Evolutionary conservation across 192 early-diverging fungal genomes (phyloP), one percentile per base, ranked within the genome.

Genomic region (Podila epicladia): DNA sequence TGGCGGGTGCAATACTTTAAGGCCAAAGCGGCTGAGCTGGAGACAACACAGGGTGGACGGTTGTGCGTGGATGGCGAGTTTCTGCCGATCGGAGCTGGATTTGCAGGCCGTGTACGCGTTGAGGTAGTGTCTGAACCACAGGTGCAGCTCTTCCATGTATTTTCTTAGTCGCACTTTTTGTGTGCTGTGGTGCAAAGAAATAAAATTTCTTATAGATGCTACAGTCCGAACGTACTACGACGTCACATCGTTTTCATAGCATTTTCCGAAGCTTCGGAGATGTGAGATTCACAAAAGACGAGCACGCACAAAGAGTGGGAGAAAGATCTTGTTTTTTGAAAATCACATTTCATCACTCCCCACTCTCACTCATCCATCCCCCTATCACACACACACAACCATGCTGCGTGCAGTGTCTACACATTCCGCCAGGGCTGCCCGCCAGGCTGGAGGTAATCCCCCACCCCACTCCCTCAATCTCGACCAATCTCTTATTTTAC

Each of bases 11-110:
- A 86, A 11, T 88, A 88, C 35, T 85, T 73, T 70, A 88, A 88
- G 48, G 64, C 77, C 1, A 75, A 75, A 9, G 77, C 58, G 3
- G 51, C 85, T 1, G 51, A 83, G 32, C 55, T 88, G 26, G 82
- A 82, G 29, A 73, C 83, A 3, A 49, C 80, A 33, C 28, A 72
- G 13, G 49, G 50, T 1, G 71, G 76, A 0, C 74, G 84, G 28
- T 50, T 88, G 22, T 88, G 87, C 49, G 48, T 88, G 22, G 87
- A 88, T 67, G 87, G 87, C 19, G 87, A 88, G 66, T 72, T 79
- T 20, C 28, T 79, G 38, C 59, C 71, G n/a, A 22, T 79, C 2
- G 48, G 33, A 22, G 58, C 57, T 9, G 75, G 75, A 13, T 17
- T 58, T 0, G 22, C 62, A 6, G 76, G 76, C 28, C 64, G 70